A percentile compares a stretch with the other conserved stretches of the same genome.
These are phyloP conservation scores for Turnera subulata DNA, from an alignment of 345 rosid species.

Conservation along the genomic window DNA sequence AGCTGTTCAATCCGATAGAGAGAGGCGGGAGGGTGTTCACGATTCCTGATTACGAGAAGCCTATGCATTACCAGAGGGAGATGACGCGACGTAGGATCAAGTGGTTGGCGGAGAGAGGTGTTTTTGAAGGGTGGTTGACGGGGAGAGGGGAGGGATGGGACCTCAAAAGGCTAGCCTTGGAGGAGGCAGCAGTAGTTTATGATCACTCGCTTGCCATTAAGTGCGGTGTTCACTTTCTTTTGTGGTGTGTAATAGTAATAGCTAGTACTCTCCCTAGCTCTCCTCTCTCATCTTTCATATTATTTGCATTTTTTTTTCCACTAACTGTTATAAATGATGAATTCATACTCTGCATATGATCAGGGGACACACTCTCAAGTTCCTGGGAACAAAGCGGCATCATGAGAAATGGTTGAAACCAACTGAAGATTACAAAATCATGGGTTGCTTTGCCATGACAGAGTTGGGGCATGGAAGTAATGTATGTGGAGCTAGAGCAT, in stretches of 20 bases:
- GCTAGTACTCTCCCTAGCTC: too few species aligned
- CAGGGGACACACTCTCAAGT: slow-evolving; percentile 86
- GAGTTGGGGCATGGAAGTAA: slow-evolving; percentile 99
- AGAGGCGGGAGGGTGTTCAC: slow-evolving; percentile 69
- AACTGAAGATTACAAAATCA: slow-evolving; percentile 60
- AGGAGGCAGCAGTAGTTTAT: slow-evolving; percentile 48
- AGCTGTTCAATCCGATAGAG: slow-evolving; percentile 58
- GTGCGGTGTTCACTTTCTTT: slow-evolving; percentile 79
- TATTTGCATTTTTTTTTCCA: too few species aligned
- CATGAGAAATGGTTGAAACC: slow-evolving; percentile 83
- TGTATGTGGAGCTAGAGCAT: slow-evolving; percentile 42
- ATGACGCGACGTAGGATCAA: slow-evolving; percentile 63
- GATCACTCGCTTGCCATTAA: slow-evolving; percentile 75
- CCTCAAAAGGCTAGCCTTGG: slow-evolving; percentile 50
- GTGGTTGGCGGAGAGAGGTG: slow-evolving; percentile 56
- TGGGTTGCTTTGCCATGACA: too few species aligned
- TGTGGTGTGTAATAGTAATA: slow-evolving; percentile 43
- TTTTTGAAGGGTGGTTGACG: slow-evolving; percentile 74
- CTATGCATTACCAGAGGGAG: slow-evolving; percentile 93
- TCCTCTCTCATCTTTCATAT: not conserved
- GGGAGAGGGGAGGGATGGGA: slow-evolving; percentile 49
- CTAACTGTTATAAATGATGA: too few species aligned
- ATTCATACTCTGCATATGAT: too few species aligned
- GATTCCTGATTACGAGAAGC: slow-evolving; percentile 70
- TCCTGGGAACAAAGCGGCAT: slow-evolving; percentile 81